Evolutionary conservation across 1,284 basidiomycete genomes (phyloP).

Genomic region (Fomitopsis palustris): DNA sequence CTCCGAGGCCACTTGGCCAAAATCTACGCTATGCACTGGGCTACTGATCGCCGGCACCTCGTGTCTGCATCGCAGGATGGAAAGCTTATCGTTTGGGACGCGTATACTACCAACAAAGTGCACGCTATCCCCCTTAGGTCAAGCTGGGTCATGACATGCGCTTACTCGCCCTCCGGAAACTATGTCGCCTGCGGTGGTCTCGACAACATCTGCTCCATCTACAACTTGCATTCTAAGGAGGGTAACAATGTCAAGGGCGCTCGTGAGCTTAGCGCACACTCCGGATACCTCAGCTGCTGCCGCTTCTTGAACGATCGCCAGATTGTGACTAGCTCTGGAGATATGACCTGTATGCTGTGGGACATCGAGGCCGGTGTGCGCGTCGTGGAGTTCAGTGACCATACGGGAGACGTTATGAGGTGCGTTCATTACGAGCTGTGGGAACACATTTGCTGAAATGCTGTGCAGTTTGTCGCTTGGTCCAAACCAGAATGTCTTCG

Average conservation of each 20-base stretch:
- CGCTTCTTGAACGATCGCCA: conserved; percentile 98
- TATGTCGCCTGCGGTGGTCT: conserved; percentile 98
- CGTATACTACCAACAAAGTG: conserved; percentile 99
- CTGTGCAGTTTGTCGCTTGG: conserved; percentile 83
- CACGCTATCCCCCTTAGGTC: conserved; percentile 97
- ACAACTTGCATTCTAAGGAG: conserved; percentile 82
- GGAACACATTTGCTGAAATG: conserved; percentile 3
- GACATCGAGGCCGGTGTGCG: conserved; percentile 96
- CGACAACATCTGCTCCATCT: conserved; percentile 99
- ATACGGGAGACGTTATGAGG: conserved; percentile 99
- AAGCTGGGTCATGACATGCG: conserved; percentile 99
- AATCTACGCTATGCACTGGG: conserved; percentile 99
- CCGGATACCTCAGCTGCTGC: conserved; percentile 96
- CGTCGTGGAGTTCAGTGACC: conserved; percentile 96
- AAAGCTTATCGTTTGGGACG: conserved; percentile 99
- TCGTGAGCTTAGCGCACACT: conserved; percentile 93
- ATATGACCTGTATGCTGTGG: conserved; percentile 99
- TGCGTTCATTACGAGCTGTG: conserved; percentile 31
- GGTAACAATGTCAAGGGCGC: conserved; percentile 73
- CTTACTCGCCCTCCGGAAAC: conserved; percentile 95
- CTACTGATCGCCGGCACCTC: conserved; percentile 92
- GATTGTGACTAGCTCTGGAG: conserved; percentile 95
- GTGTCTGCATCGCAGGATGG: conserved; percentile 99
- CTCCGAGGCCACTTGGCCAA: conserved; percentile 97
- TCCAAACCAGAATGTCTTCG: conserved; percentile 93